A percentile compares a stretch with the other conserved stretches of the same genome.
Evolutionary conservation across 306 rosid genomes (phyloP).

Genomic region (Inga laurina): DNA sequence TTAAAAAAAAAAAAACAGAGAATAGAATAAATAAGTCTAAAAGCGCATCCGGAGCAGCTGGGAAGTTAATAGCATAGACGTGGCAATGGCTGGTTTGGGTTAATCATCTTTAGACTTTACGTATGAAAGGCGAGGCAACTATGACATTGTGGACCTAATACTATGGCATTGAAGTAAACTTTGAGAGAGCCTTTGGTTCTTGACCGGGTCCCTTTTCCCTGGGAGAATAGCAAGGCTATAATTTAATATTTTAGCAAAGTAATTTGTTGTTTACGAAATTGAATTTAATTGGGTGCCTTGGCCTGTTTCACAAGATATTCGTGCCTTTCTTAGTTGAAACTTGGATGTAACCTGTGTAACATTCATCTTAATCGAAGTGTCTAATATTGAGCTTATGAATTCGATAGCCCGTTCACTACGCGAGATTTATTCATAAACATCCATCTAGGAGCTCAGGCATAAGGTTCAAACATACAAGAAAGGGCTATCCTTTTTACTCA

Average conservation of each 20-base stretch:
- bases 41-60: conserved; percentile 48
- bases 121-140: conserved; percentile 90
- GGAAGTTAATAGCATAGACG: conserved; percentile 78
- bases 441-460: background rate
- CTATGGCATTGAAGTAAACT: conserved; percentile 71
- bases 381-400: background rate
- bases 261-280: conserved; percentile 2
- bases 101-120: conserved; percentile 78
- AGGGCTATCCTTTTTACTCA: background rate
- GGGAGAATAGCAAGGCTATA: background rate
- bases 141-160: conserved; percentile 56
- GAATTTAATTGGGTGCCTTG: background rate
- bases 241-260: background rate
- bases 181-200: conserved; percentile 79
- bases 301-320: background rate
- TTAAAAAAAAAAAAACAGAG: too few relatives aligned
- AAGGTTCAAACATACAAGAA: background rate
- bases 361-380: background rate
- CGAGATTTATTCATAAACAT: background rate
- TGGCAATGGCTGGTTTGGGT: conserved; percentile 78
- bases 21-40: too few relatives aligned
- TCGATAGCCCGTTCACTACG: background rate
- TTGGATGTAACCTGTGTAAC: too few relatives aligned
- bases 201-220: conserved; percentile 43
- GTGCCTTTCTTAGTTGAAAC: background rate